phyloP scores from a whole-genome alignment of 805 yeast species.

The Ogataea pignaliae region DNA sequence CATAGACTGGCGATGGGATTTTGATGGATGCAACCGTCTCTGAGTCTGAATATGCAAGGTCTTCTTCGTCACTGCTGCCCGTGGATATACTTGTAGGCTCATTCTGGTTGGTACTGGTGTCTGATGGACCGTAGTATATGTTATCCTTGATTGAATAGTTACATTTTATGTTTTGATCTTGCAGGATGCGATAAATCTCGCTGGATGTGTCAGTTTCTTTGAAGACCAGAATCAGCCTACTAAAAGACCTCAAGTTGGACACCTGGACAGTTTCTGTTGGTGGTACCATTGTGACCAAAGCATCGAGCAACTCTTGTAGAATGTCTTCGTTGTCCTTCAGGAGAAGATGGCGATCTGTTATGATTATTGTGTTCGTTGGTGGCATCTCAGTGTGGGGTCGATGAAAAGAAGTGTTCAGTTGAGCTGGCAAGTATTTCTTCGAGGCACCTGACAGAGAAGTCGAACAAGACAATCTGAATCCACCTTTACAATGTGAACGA shows the following conservation, averaged over 20 bases:
- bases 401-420: too few relatives aligned
- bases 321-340: conserved; percentile 14
- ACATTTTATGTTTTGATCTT: conserved; percentile 16
- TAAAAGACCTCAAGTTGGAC: conserved; percentile 22
- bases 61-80: background rate
- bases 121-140: background rate
- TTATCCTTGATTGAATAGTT: conserved; percentile 21
- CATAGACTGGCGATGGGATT: background rate
- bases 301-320: conserved; percentile 12
- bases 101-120: background rate
- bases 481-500: too few relatives aligned
- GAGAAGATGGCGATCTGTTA: conserved; percentile 23
- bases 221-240: conserved; percentile 26
- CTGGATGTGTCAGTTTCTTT: conserved; percentile 12
- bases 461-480: too few relatives aligned
- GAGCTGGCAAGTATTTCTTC: too few relatives aligned
- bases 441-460: too few relatives aligned
- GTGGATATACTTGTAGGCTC: background rate
- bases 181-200: conserved; percentile 11
- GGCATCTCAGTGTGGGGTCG: background rate
- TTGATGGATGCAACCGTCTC: background rate
- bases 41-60: background rate
- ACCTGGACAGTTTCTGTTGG: conserved; percentile 14
- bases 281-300: conserved; percentile 12
- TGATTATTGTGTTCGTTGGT: conserved; percentile 27